Base-by-base conservation (phyloP, 768 basidiomycete genomes). In the Boletellus ananiceps region DNA sequence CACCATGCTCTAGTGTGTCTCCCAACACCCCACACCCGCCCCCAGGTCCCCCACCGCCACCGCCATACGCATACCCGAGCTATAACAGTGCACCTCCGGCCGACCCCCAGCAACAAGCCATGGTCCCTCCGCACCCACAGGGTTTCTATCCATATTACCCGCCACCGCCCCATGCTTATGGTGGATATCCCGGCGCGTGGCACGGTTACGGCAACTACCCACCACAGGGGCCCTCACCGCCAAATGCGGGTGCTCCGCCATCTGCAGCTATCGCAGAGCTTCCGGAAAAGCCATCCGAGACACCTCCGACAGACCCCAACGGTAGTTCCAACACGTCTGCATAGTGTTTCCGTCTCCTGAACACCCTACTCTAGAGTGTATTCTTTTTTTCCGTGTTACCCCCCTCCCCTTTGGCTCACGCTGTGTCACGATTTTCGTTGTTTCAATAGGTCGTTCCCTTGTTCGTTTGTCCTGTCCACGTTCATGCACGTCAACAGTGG, bases 111-210 rank as follows among this genome's bases (percentile, higher is more conserved):
- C 67, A 69, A 15, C 69, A 60, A 27, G 29, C 25, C 5, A 38
- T 64, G 0, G 53, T 53, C 6, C 45, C 62, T n/a, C 23, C 23
- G 2, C 57, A 64, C 2, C 47, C 57, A 3, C 56, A 63, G 18
- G 47, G 52, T 2, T 71, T 61, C 44, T 68, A 68, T 36, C 57
- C 66, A 13, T 71, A 72, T 38, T 71, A 69, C 39, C 55, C 67
- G 1, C 53, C 64, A 0, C 57, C 59, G 6, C 51, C 69, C 11
- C 66, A 63, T 21, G 51, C 61, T 1, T 69, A 67, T 34, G 60
- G 63, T 33, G 65, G 65, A 0, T 71, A 71, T 48, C 50, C 65
- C 0, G 37, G 40, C 14, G 25, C 57, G 5, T 68, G 65, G 68
- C 62, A 51, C 2, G 54, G 55, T 3, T 71, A 70, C 42, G 48